Evolutionary conservation across 169 alveolate genomes (phyloP), one percentile per base, ranked within the genome.

Genomic region (Eimeria maxima): DNA sequence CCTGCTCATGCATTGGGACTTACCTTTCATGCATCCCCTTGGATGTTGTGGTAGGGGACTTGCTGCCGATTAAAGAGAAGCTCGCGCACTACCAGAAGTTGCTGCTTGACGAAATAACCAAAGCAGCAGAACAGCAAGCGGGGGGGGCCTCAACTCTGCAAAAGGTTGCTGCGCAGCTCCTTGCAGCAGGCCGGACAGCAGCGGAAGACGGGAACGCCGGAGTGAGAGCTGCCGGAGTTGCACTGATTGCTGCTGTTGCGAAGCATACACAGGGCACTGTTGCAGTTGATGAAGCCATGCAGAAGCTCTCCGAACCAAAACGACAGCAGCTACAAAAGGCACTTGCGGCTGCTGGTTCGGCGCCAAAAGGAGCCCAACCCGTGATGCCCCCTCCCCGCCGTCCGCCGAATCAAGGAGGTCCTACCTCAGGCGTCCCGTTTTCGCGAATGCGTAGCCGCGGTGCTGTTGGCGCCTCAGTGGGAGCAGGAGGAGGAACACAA

Each of bases 191-290:
- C 65, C 74, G 67, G 55, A 67, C 88, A 57, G 96, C 94, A 80
- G 55, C 96, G 45, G 96, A 93, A 22, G 96, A 93, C 69, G 96
- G 96, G 44, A 88, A 88, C 67, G 78, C 96, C 0, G 93, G 89
- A 27, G 96, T 93, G 69, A 84, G 96, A 22, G 90, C 96, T 20
- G 96, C 96, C 18, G 96, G 94, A 20, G 76, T 93, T 18, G 74
- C 69, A 38, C 89, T 93, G 33, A 90, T 93, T 16, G 96, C 96
- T 29, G 65, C 83, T 7, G 69, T 93, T 57, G 91, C 92, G 44
- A n/a, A 38, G 45, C 83, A 83, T n/a, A 83, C 74, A 29, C 78
- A 57, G 47, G 96, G 96, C 38, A 18, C 53, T 33, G 94, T 74
- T 16, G 94, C 78, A 18, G 80, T 93, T 63, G 93, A 50, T 8